Base-by-base conservation (phyloP, 1,139 yeast species). In the Blastobotrys petasosporus region DNA sequence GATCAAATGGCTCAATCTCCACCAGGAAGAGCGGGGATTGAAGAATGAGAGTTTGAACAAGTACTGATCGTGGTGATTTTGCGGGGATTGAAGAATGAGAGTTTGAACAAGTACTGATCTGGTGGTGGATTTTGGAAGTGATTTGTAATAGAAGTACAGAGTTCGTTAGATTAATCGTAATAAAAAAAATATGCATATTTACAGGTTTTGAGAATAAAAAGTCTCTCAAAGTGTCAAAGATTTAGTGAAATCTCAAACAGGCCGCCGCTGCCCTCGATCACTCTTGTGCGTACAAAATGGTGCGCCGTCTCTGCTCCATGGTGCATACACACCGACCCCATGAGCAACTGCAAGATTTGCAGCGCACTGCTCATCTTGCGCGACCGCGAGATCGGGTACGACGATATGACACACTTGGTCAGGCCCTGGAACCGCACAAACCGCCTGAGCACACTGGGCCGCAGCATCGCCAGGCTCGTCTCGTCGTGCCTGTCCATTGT, bases 1-100 rank as follows among this genome's bases (percentile, higher is more conserved):
- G 1, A 57, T 65, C 13, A 46, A 54, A 11, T 67, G 71, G 71
- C 56, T 66, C 31, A 57, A 61, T 28, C 52, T 67, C 23, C 55
- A 52, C 17, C 64, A 65, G 44, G 67, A 67, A 38, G 47, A 52
- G 2, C 49, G 45, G n/a, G 72, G 72, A 2, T 48, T 67, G n/a
- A 44, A 48, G 10, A 44, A 43, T 12, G 67, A 42, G 29, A 36
- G 25, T 5, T 29, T 17, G 13, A 11, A 11, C 9, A 9, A 11
- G 39, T 36, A 36, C 11, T 11, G n/a, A n/a, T n/a, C n/a, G n/a
- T n/a, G n/a, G n/a, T n/a, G n/a, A n/a, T n/a, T n/a, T n/a, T n/a
- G 2, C 49, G 45, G n/a, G 72, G 72, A 2, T 48, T 67, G n/a
- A 44, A 48, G 10, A 44, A 43, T 12, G 67, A 42, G 29, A 36